Evolutionary conservation across 257 asterid genomes (phyloP).

Genomic region (Anisodus acutangulus): DNA sequence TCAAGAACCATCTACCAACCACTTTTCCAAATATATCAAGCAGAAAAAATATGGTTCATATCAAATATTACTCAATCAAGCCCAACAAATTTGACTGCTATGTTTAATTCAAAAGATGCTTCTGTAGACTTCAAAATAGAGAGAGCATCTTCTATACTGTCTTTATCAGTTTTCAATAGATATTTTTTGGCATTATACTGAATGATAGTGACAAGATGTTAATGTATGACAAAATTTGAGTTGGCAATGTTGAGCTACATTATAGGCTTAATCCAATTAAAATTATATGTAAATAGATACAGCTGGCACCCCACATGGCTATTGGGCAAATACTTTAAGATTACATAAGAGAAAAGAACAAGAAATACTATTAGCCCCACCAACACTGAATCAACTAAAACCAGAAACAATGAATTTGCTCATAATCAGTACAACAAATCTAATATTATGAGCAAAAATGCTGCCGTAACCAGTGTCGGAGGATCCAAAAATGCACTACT

Average conservation of each 20-base stretch:
- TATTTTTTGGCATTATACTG: slow-evolving; percentile 3
- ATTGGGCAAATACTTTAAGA: not conserved
- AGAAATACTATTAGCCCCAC: not conserved
- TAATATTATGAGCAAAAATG: not conserved
- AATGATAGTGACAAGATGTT: slow-evolving; percentile 1
- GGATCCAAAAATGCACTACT: not conserved
- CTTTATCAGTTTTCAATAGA: not conserved
- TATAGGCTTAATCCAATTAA: not conserved
- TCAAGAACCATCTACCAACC: not conserved
- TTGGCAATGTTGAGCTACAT: not conserved
- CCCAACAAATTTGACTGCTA: not conserved
- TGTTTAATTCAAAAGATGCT: not conserved
- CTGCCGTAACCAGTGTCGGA: not conserved
- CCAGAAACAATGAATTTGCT: not conserved
- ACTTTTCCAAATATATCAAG: not conserved
- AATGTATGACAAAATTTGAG: slow-evolving; percentile 21
- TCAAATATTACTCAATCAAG: not conserved
- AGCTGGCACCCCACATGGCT: slow-evolving; percentile 15
- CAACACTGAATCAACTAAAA: not conserved
- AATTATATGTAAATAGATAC: not conserved
- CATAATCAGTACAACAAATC: not conserved
- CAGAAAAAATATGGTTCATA: not conserved
- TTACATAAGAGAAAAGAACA: slow-evolving; percentile 1
- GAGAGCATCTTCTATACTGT: slow-evolving; percentile 8
- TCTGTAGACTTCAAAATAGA: not conserved